Conservation (phyloP, 176 grass and related monocot genomes). For the Lolium multiflorum region DNA sequence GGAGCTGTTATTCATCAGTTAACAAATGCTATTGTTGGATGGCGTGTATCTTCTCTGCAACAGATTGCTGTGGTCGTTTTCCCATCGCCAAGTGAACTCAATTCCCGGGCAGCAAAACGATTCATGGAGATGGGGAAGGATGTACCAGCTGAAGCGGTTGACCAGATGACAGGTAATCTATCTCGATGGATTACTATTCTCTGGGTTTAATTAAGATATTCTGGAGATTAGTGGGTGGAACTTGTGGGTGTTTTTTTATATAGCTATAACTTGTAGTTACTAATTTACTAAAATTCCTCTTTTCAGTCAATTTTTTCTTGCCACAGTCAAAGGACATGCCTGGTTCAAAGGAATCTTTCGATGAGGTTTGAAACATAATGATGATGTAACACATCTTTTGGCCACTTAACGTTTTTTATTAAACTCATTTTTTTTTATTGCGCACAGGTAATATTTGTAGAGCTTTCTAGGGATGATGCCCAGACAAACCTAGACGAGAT, state of each 20-base stretch:
- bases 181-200: background rate
- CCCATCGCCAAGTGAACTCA: slow-evolving; percentile 58
- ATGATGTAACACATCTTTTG: slow-evolving; percentile 11
- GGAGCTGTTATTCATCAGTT: background rate
- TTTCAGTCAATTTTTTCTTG: slow-evolving; percentile 71
- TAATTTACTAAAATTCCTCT: slow-evolving; percentile 14
- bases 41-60: background rate
- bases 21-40: slow-evolving; percentile 33
- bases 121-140: slow-evolving; percentile 76
- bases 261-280: slow-evolving; percentile 7
- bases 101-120: slow-evolving; percentile 43
- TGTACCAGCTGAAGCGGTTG: slow-evolving; percentile 65
- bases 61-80: slow-evolving; percentile 68
- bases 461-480: slow-evolving; percentile 66
- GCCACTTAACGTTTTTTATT: background rate
- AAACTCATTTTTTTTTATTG: slow-evolving; percentile 18
- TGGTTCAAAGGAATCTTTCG: slow-evolving; percentile 67
- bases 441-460: slow-evolving; percentile 61
- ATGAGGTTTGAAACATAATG: slow-evolving; percentile 51
- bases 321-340: slow-evolving; percentile 60
- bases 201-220: background rate
- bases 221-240: background rate
- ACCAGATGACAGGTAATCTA: slow-evolving; percentile 69
- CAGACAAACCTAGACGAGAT: slow-evolving; percentile 59
- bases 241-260: background rate